Conservation (phyloP, 768 basidiomycete species). For the Leucogyrophana mollusca region DNA sequence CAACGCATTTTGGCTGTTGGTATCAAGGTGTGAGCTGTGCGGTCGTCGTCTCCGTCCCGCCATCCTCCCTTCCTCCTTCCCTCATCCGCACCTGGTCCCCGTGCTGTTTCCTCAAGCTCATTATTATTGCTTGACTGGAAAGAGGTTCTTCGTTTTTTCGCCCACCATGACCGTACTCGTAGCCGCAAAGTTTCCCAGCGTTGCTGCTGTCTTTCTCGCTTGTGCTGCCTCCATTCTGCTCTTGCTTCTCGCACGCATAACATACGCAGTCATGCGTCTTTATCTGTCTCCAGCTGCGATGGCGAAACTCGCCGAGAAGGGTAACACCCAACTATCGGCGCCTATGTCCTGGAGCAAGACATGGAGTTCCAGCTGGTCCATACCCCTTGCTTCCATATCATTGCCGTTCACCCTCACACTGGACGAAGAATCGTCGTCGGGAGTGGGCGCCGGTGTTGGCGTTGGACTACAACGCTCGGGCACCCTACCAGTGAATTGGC, state of each 20-base stretch:
- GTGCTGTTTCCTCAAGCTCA: conserved; percentile 24
- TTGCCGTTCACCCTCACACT: conserved; percentile 23
- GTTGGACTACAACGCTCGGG: conserved; percentile 11
- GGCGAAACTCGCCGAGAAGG: conserved; percentile 16
- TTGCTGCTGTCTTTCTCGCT: conserved; percentile 31
- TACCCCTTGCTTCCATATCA: conserved; percentile 10
- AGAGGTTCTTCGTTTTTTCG: not conserved
- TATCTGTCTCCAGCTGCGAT: conserved; percentile 20
- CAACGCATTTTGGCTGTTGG: not conserved
- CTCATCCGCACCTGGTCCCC: conserved; percentile 4
- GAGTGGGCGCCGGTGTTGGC: conserved; percentile 7
- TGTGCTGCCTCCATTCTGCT: conserved; percentile 25
- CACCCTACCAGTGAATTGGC: conserved; percentile 21
- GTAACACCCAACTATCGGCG: not conserved
- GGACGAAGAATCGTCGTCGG: conserved; percentile 18
- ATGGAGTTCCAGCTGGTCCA: conserved; percentile 8
- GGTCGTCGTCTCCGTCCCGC: conserved; percentile 13
- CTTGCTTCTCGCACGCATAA: conserved; percentile 28
- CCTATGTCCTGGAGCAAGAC: conserved; percentile 4
- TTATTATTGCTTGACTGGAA: conserved; percentile 17
- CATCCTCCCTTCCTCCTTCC: conserved; percentile 8
- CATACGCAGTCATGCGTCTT: conserved; percentile 24
- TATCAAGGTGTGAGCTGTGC: conserved; percentile 13
- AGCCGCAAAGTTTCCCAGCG: conserved; percentile 25
- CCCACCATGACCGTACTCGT: conserved; percentile 30